Conservation (phyloP, 768 basidiomycete genomes). For the Lactarius akahatsu region DNA sequence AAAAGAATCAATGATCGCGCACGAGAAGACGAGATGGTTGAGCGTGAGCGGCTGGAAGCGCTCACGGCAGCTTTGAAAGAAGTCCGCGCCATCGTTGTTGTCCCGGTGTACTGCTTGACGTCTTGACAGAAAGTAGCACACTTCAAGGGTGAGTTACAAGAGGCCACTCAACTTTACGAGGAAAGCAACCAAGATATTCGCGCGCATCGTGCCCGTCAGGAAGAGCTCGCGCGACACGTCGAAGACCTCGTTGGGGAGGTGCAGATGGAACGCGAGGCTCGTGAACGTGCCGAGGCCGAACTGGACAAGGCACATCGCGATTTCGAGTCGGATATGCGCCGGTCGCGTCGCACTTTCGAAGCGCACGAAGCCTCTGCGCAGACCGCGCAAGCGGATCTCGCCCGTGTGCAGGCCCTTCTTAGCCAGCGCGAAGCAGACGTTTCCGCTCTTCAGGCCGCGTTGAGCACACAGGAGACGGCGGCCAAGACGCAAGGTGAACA, state of each 20-base stretch:
- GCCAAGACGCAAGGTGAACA: constrained; percentile 80
- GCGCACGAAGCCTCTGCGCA: constrained; percentile 69
- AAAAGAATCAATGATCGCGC: constrained; percentile 67
- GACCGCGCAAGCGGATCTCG: constrained; percentile 59
- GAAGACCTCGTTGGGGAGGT: constrained; percentile 68
- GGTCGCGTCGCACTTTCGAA: constrained; percentile 62
- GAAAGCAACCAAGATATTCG: constrained; percentile 58
- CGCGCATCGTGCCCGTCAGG: constrained; percentile 68
- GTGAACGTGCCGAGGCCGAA: constrained; percentile 54
- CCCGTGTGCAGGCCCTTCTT: constrained; percentile 62
- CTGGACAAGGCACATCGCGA: constrained; percentile 58
- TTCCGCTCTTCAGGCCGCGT: constrained; percentile 62
- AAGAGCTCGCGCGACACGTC: constrained; percentile 72
- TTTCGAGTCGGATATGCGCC: constrained; percentile 59
- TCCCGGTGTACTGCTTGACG: constrained; percentile 6
- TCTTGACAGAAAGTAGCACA: constrained; percentile 60
- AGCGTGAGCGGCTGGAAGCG: constrained; percentile 64
- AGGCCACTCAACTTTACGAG: constrained; percentile 66
- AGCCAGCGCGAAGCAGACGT: constrained; percentile 76
- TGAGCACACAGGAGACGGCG: constrained; percentile 73
- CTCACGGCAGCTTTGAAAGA: constrained; percentile 78
- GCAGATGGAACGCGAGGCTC: constrained; percentile 55
- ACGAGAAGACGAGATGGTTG: constrained; percentile 72
- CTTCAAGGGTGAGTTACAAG: constrained; percentile 64
- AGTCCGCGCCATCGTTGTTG: constrained; percentile 41